phyloP scores from a whole-genome alignment of 179 eudicot genomes.

The Sideroxylon spinosum region DNA sequence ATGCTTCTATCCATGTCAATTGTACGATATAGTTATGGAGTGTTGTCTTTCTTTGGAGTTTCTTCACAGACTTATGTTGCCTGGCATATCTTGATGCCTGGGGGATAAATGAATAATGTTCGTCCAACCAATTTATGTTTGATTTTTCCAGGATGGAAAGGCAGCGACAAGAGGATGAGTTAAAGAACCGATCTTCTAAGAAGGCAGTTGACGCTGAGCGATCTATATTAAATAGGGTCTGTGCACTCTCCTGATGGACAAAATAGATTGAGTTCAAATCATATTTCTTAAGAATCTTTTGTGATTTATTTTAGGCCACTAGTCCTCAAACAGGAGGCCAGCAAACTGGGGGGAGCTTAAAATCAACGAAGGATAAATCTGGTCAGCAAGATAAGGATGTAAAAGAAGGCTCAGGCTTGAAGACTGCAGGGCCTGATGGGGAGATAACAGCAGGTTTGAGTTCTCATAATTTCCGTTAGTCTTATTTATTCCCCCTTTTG shows the following conservation, averaged over 20 bases:
- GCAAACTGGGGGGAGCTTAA: constrained; percentile 73
- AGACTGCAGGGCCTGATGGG: constrained; percentile 89
- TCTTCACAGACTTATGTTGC: neutral
- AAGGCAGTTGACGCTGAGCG: constrained; percentile 73
- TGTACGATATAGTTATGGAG: neutral
- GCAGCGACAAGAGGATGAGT: constrained; percentile 95
- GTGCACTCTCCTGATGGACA: neutral
- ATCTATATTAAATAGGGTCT: constrained; percentile 75
- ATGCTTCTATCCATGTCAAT: neutral
- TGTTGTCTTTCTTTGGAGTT: neutral
- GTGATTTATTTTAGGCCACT: constrained; percentile 56
- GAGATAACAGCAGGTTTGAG: constrained; percentile 87
- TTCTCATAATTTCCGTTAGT: neutral
- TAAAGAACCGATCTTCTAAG: constrained; percentile 69
- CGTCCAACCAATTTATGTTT: constrained; percentile 11
- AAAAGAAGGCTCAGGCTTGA: constrained; percentile 75
- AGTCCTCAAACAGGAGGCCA: constrained; percentile 92
- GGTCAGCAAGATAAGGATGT: constrained; percentile 74
- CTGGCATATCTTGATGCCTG: neutral
- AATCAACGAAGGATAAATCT: constrained; percentile 82
- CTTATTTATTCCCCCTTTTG: neutral
- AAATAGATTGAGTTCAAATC: neutral
- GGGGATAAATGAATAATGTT: neutral
- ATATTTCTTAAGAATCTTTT: constrained; percentile 14
- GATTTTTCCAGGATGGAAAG: constrained; percentile 87